Evolutionary conservation across 148 eudicot genomes (phyloP), one percentile per base, ranked within the genome.

Genomic region (Pharnaceum exiguum): DNA sequence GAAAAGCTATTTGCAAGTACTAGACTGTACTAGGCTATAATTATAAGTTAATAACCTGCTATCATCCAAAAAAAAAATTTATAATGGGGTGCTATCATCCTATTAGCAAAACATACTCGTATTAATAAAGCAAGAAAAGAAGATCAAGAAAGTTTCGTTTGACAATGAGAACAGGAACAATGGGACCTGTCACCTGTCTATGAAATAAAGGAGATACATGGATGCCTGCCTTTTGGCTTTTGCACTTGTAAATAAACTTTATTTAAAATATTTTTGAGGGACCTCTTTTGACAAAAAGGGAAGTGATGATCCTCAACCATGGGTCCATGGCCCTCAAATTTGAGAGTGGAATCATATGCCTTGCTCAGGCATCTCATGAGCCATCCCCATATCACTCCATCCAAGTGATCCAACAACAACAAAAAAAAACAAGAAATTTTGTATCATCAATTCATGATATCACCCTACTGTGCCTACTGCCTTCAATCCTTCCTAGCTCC

Each of bases 271-370:
- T 24, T 23, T 45, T 68, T 45, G 31, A 43, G 51, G 61, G 28
- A 7, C 35, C 49, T 46, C 40, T 69, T 62, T 49, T 5, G 17
- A 45, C n/a, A 12, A 64, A 43, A 64, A 54, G 5, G 61, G 24
- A 35, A 44, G 36, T 30, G 33, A 29, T 29, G n/a, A n/a, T 44
- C 21, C 54, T 44, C 46, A 52, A 38, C 60, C 54, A 60, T 68
- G 55, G 51, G 45, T 39, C 60, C 54, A 60, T 68, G 55, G 51
- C 61, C 72, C 28, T 26, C 4, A 36, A 24, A 46, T 60, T 27
- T 69, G 54, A 56, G 55, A 39, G 51, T 40, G 62, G 68, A 46
- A 69, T 55, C 73, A 62, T 62, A 69, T 69, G 58, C 73, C 47
- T 68, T 44, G 37, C 59, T 22, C 28, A 43, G 28, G 53, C 49